A percentile compares a stretch with the other conserved stretches of the same genome.
Conservation (phyloP, 495 filamentous ascomycete species). For the Saxophila tyrrhenica region DNA sequence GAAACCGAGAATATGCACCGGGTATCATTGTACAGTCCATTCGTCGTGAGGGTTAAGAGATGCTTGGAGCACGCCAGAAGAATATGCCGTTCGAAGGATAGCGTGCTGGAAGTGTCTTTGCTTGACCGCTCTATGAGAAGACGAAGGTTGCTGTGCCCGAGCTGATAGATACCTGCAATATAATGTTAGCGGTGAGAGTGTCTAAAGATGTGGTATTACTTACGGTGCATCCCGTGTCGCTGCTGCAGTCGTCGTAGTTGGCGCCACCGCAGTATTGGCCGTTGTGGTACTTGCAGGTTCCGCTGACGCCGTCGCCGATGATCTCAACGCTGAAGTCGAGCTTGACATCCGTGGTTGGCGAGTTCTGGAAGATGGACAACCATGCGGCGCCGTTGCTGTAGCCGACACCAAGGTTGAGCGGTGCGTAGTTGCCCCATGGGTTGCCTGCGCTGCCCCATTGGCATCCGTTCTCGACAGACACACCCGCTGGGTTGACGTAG, state of each 20-base stretch:
- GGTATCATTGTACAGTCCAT: constrained; percentile 1
- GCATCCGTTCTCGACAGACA: constrained; percentile 59
- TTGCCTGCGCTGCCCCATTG: constrained; percentile 51
- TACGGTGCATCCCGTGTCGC: constrained; percentile 27
- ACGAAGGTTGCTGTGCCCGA: constrained; percentile 20
- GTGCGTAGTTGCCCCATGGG: constrained; percentile 76
- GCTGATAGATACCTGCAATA: constrained; percentile 15
- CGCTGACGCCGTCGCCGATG: constrained; percentile 50
- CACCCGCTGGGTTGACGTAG: constrained; percentile 80
- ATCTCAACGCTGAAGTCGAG: constrained; percentile 70
- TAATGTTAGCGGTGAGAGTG: background rate
- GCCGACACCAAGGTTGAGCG: constrained; percentile 78
- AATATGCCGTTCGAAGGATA: background rate
- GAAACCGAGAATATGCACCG: background rate
- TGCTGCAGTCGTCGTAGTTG: constrained; percentile 21
- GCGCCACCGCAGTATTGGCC: constrained; percentile 47
- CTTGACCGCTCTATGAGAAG: constrained; percentile 9
- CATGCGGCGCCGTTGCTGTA: constrained; percentile 53
- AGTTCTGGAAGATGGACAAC: constrained; percentile 66
- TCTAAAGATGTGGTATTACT: constrained; percentile 1
- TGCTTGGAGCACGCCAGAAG: background rate
- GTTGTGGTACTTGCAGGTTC: constrained; percentile 58
- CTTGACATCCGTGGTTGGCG: constrained; percentile 45
- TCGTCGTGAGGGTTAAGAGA: background rate
- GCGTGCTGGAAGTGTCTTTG: background rate